phyloP scores from a whole-genome alignment of 495 filamentous ascomycete genomes.

The Saxispiralis lemnorum region DNA sequence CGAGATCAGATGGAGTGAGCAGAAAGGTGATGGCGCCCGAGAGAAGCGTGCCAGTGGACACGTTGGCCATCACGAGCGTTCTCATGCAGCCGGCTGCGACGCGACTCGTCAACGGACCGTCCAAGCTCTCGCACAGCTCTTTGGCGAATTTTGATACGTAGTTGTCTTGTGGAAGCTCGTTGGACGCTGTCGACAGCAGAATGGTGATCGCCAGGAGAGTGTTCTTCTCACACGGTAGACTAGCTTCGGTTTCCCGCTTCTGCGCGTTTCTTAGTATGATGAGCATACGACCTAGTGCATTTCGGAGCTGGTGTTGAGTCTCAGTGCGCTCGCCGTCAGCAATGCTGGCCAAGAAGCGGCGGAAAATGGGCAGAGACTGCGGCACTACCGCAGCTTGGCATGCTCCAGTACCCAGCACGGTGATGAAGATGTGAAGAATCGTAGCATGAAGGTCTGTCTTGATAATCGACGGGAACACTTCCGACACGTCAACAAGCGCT shows the following conservation, averaged over 20 bases:
- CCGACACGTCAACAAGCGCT: constrained; percentile 79
- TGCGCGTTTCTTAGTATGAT: constrained; percentile 68
- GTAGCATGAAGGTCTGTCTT: constrained; percentile 91
- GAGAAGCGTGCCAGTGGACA: constrained; percentile 53
- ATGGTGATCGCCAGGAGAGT: constrained; percentile 75
- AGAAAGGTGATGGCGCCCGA: constrained; percentile 63
- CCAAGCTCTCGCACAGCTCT: constrained; percentile 69
- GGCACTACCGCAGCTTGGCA: constrained; percentile 82
- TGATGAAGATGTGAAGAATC: constrained; percentile 89
- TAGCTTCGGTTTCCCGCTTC: constrained; percentile 61
- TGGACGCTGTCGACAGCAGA: constrained; percentile 62
- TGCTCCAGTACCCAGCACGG: constrained; percentile 67
- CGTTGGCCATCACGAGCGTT: constrained; percentile 50
- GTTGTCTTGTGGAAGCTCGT: constrained; percentile 53
- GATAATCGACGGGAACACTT: constrained; percentile 90
- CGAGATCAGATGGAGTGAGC: constrained; percentile 39
- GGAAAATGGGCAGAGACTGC: constrained; percentile 77
- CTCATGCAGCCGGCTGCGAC: constrained; percentile 77
- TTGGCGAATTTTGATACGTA: constrained; percentile 50
- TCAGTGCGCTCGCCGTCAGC: constrained; percentile 36
- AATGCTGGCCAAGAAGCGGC: constrained; percentile 49
- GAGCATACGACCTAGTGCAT: constrained; percentile 60
- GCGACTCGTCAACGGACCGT: constrained; percentile 61
- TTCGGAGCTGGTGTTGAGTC: constrained; percentile 42
- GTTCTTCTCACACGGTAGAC: constrained; percentile 80